Base-by-base conservation (phyloP, 768 basidiomycete species). In the Dentipellis fragilis region DNA sequence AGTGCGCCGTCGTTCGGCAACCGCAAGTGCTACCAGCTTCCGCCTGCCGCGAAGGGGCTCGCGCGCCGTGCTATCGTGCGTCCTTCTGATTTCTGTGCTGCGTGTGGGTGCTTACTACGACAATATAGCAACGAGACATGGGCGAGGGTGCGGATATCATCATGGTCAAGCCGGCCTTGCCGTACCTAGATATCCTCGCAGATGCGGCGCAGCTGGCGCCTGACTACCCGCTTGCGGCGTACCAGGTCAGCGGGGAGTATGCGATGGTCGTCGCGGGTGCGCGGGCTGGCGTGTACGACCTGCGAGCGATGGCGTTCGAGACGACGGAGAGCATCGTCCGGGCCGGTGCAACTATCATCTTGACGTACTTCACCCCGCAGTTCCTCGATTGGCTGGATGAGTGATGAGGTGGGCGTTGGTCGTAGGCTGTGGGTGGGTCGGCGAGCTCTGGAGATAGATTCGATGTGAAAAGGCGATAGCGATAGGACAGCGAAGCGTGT, bases 201-300 rank as follows among this genome's bases (percentile, higher is more conserved):
- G 92, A 96, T 65, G 92, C 91, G 14, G 81, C 85, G 3, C 71
- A 83, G 61, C 77, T 96, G 45, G 85, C 89, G 5, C 81, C 82
- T 0, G 84, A 95, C 66, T 87, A 90, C 64, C 95, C 95, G 2
- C 76, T 96, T n/a, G 96, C 96, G 0, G 92, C 89, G 64, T 99
- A 98, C 69, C 90, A 94, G 71, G 96, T 99, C 51, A 93, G 91
- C 55, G 96, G 96, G 2, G 96, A 98, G 70, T 98, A 89, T 61
- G 93, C 95, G 10, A 98, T 98, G 96, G 75, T 99, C 34, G 86
- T 88, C 54, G 95, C 96, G 0, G 96, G 94, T 37, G 96, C 96
- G 9, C 74, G 76, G 3, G 91, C 92, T 2, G 95, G 95, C 10
- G 88, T 98, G n/a, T 98, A 95, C 64, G 88, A 89, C 57, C 72